A percentile compares a stretch with the other conserved stretches of the same genome.
phyloP scores from a whole-genome alignment of 192 early-diverging fungal genomes.

The Linnemannia hyalina region DNA sequence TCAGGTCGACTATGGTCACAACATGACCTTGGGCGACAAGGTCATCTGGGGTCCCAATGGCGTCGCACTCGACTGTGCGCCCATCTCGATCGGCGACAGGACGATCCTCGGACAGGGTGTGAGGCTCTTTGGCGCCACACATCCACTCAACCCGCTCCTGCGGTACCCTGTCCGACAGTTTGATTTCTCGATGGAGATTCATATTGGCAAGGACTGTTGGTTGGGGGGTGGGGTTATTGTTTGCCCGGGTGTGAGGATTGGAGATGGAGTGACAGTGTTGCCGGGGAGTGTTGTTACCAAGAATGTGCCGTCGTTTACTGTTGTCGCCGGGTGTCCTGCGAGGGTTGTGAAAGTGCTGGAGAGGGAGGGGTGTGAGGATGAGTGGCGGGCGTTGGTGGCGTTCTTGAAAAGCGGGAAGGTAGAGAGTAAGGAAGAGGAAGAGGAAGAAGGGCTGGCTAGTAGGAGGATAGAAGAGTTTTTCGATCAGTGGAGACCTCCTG shows the following conservation, averaged over 20 bases:
- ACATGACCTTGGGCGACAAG: constrained; percentile 73
- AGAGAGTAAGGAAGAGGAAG: background rate
- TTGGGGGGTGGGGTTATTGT: constrained; percentile 80
- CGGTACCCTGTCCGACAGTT: constrained; percentile 15
- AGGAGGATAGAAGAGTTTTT: background rate
- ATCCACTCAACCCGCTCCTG: constrained; percentile 69
- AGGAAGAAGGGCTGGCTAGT: background rate
- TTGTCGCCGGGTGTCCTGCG: constrained; percentile 87
- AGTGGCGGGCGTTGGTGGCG: background rate
- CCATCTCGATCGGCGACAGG: constrained; percentile 76
- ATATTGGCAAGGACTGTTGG: constrained; percentile 87
- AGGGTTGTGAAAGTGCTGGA: constrained; percentile 63
- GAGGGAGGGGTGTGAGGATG: background rate
- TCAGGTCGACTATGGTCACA: constrained; percentile 77
- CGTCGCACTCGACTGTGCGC: constrained; percentile 74
- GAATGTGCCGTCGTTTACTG: constrained; percentile 77
- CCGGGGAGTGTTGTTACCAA: constrained; percentile 87
- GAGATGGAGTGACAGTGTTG: constrained; percentile 70
- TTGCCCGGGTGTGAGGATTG: constrained; percentile 85
- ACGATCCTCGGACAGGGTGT: constrained; percentile 77
- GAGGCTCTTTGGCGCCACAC: constrained; percentile 74
- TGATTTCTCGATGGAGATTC: constrained; percentile 36
- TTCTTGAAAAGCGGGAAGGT: background rate
- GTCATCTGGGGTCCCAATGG: constrained; percentile 50
- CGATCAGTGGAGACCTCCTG: background rate